These are phyloP conservation scores for Penicillium manginii DNA, from an alignment of 495 filamentous ascomycete species.

Conservation along the genomic window DNA sequence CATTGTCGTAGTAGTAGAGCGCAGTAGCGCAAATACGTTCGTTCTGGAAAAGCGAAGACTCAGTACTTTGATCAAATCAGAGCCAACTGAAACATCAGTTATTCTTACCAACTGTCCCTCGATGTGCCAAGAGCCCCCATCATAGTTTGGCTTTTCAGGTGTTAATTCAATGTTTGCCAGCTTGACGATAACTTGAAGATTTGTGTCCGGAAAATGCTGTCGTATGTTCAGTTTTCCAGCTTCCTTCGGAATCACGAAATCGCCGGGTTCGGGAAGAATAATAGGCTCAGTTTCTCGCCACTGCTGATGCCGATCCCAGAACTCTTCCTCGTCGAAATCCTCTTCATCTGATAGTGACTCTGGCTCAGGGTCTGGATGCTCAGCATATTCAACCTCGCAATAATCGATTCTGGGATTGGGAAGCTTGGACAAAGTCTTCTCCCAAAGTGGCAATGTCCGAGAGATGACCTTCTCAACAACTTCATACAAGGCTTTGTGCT, in stretches of 20 bases:
- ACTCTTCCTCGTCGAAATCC: not conserved
- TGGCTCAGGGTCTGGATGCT: constrained; percentile 6
- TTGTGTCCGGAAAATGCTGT: constrained; percentile 29
- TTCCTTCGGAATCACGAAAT: constrained; percentile 20
- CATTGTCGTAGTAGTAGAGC: constrained; percentile 62
- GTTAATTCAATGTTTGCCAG: constrained; percentile 63
- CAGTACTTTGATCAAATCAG: not conserved
- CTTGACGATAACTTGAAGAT: constrained; percentile 67
- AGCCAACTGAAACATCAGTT: not conserved
- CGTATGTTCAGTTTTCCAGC: constrained; percentile 24
- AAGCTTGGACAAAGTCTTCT: constrained; percentile 26
- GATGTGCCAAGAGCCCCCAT: constrained; percentile 55
- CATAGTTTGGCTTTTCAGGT: constrained; percentile 56
- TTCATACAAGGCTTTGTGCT: constrained; percentile 51
- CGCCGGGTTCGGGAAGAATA: constrained; percentile 38
- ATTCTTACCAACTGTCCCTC: constrained; percentile 52
- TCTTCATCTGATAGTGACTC: not conserved
- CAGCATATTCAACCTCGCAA: not conserved
- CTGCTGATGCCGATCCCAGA: not conserved
- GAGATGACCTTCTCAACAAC: constrained; percentile 55
- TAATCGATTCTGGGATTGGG: not conserved
- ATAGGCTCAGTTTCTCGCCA: constrained; percentile 14
- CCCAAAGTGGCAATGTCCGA: constrained; percentile 57
- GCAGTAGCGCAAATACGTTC: constrained; percentile 62
- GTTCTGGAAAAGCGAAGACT: constrained; percentile 34